phyloP scores from a whole-genome alignment of 1,284 basidiomycete genomes.

The Ceratobasidium theobromae region DNA sequence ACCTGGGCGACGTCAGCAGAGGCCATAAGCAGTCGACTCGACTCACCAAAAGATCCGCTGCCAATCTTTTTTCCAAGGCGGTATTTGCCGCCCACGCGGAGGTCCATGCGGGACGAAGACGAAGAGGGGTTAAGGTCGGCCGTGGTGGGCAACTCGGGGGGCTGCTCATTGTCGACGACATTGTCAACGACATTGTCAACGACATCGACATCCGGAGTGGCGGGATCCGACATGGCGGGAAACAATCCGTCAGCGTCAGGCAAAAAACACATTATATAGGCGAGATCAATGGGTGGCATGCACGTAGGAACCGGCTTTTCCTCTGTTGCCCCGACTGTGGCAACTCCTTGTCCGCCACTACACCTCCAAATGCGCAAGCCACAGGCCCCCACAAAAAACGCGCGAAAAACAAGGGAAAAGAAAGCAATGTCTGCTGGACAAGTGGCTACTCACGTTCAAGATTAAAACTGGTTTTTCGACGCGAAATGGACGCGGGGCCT shows the following conservation, averaged over 20 bases:
- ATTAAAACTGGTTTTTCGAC: background rate
- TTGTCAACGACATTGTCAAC: too few species aligned
- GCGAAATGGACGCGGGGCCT: background rate
- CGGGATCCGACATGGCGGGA: too few species aligned
- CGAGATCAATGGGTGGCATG: too few species aligned
- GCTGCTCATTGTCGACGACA: too few species aligned
- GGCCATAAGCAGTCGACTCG: slow-evolving; percentile 2
- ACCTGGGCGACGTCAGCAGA: slow-evolving; percentile 53
- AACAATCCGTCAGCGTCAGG: too few species aligned
- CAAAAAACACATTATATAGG: too few species aligned
- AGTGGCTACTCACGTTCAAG: background rate
- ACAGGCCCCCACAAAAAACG: too few species aligned
- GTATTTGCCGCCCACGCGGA: slow-evolving; percentile 97
- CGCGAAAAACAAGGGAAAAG: slow-evolving; percentile 1
- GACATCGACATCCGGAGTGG: too few species aligned
- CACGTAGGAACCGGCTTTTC: too few species aligned
- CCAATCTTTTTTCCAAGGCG: slow-evolving; percentile 99
- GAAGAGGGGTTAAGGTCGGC: slow-evolving; percentile 38
- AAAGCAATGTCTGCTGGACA: background rate
- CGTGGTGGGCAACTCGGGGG: slow-evolving; percentile 37
- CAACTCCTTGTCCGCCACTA: too few species aligned
- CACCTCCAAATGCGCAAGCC: too few species aligned
- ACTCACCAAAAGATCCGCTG: slow-evolving; percentile 94
- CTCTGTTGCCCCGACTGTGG: too few species aligned
- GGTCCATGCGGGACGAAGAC: slow-evolving; percentile 60